Evolutionary conservation across 2,329 filamentous ascomycete genomes (phyloP).

Genomic region (Aureobasidium vineae): DNA sequence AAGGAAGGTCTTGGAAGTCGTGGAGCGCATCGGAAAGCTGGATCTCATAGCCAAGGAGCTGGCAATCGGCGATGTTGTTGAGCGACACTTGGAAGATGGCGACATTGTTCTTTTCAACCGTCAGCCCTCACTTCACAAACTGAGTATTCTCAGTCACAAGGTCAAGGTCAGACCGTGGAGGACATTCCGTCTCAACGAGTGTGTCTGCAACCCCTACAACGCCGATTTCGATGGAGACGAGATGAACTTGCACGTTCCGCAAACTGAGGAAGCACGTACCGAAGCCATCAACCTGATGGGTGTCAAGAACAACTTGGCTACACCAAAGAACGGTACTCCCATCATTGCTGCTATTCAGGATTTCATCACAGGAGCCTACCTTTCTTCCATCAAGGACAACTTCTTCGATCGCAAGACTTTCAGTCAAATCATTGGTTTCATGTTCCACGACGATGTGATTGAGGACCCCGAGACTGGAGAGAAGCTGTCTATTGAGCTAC

Average conservation of each 20-base stretch:
- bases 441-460: slow-evolving; percentile 71
- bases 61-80: slow-evolving; percentile 80
- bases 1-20: slow-evolving; percentile 67
- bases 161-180: slow-evolving; percentile 92
- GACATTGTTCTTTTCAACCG: slow-evolving; percentile 98
- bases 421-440: slow-evolving; percentile 85
- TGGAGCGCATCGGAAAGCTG: slow-evolving; percentile 52
- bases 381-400: slow-evolving; percentile 86
- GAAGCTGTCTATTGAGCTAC: slow-evolving; percentile 71
- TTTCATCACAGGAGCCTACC: slow-evolving; percentile 93
- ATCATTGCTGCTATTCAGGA: slow-evolving; percentile 99
- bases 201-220: slow-evolving; percentile 97
- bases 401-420: slow-evolving; percentile 91
- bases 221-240: slow-evolving; percentile 99
- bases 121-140: slow-evolving; percentile 94
- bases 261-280: slow-evolving; percentile 92
- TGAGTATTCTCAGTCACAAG: slow-evolving; percentile 95
- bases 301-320: slow-evolving; percentile 92
- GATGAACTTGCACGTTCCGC: slow-evolving; percentile 98
- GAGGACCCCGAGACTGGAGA: slow-evolving; percentile 48
- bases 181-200: slow-evolving; percentile 96
- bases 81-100: slow-evolving; percentile 90
- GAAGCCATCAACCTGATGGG: slow-evolving; percentile 98
- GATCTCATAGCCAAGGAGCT: slow-evolving; percentile 71
- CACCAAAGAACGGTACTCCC: slow-evolving; percentile 95